phyloP scores from a whole-genome alignment of 805 yeast species.

The Wickerhamomyces hampshirensis region DNA sequence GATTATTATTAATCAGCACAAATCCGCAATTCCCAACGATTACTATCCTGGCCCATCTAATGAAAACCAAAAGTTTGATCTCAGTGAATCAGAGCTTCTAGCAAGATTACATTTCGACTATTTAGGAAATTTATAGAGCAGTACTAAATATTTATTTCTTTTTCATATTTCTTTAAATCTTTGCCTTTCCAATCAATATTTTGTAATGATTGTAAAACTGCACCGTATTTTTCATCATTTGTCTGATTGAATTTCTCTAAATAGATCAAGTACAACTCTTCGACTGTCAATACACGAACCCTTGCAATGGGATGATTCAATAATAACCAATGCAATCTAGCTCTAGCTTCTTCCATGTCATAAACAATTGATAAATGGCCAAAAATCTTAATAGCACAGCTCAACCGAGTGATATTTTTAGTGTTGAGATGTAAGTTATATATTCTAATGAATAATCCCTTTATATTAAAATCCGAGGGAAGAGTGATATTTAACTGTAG shows the following conservation, averaged over 20 bases:
- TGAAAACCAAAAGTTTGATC: neutral
- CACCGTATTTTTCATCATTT: slow-evolving; percentile 26
- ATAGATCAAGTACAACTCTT: slow-evolving; percentile 35
- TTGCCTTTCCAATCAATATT: slow-evolving; percentile 16
- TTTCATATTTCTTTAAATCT: neutral
- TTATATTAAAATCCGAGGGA: slow-evolving; percentile 21
- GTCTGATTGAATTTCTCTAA: slow-evolving; percentile 29
- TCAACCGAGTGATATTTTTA: slow-evolving; percentile 32
- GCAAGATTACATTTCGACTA: slow-evolving; percentile 1
- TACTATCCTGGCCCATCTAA: too few species aligned
- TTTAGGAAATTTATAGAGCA: neutral
- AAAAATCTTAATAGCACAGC: slow-evolving; percentile 39
- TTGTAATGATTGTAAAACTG: slow-evolving; percentile 10
- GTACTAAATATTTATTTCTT: neutral
- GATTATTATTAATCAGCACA: too few species aligned
- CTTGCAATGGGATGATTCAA: slow-evolving; percentile 28
- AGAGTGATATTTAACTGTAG: slow-evolving; percentile 17
- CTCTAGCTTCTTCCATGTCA: slow-evolving; percentile 14
- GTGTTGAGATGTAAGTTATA: slow-evolving; percentile 56
- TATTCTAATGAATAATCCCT: slow-evolving; percentile 39
- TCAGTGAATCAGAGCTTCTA: slow-evolving; percentile 1
- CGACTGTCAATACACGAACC: slow-evolving; percentile 36
- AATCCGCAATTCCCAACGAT: too few species aligned
- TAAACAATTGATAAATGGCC: slow-evolving; percentile 29
- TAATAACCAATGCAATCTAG: slow-evolving; percentile 25